phyloP scores from a whole-genome alignment of 202 grass and related monocot genomes.

The Panicum hallii region DNA sequence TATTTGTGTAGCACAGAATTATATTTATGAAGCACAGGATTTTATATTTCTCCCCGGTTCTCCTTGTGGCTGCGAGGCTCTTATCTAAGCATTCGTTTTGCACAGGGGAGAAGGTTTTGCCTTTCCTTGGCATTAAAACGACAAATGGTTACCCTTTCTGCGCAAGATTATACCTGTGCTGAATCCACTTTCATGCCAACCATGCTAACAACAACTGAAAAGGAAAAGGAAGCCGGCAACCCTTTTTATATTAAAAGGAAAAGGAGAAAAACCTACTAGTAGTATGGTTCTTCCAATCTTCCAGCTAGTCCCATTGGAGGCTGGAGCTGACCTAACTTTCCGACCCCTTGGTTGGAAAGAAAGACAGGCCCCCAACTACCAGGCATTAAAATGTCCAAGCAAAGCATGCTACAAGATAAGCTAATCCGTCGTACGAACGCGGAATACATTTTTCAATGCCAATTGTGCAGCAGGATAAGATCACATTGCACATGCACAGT shows the following conservation, averaged over 20 bases:
- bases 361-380: conserved; percentile 40
- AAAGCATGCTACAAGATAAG: conserved; percentile 42
- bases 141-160: not conserved
- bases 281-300: conserved; percentile 5
- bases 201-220: not conserved
- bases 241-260: not conserved
- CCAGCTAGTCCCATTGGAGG: conserved; percentile 9
- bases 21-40: too few species aligned
- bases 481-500: conserved; percentile 56
- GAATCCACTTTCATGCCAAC: not conserved
- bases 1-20: not conserved
- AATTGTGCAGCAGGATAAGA: conserved; percentile 58
- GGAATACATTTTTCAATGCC: conserved; percentile 32
- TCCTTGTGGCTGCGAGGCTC: too few species aligned
- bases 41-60: too few species aligned
- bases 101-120: too few species aligned
- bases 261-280: not conserved
- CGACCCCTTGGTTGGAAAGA: conserved; percentile 43
- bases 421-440: conserved; percentile 40
- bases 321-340: conserved; percentile 28
- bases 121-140: not conserved
- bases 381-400: conserved; percentile 51
- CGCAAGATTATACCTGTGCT: not conserved
- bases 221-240: not conserved
- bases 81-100: too few species aligned